These are phyloP conservation scores for Allantophomopsis lycopodina DNA, from an alignment of 2,329 filamentous ascomycete genomes.

Conservation along the genomic window DNA sequence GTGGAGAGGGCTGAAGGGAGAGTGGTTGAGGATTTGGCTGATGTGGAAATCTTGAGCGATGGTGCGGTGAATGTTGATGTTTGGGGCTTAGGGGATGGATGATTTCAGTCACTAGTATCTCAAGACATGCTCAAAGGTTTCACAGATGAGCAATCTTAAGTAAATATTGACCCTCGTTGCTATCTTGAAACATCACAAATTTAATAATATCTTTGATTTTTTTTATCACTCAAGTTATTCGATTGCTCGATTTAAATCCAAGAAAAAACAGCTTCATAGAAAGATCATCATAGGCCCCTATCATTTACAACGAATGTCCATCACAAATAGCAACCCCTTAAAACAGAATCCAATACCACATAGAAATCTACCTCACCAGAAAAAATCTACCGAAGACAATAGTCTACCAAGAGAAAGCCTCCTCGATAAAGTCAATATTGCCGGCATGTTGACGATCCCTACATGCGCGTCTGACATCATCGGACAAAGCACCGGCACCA, in stretches of 20 bases:
- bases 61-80: constrained; percentile 15
- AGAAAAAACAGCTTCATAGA: neutral
- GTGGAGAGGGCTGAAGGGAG: constrained; percentile 59
- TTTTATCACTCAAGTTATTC: too few relatives aligned
- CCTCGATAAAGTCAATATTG: constrained; percentile 66
- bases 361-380: too few relatives aligned
- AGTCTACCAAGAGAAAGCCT: constrained; percentile 54
- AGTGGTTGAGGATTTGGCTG: constrained; percentile 30
- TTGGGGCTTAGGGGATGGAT: constrained; percentile 17
- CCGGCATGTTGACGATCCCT: constrained; percentile 48
- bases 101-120: neutral
- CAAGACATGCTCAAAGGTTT: too few relatives aligned
- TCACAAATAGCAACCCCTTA: neutral
- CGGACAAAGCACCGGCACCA: constrained; percentile 59
- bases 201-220: too few relatives aligned
- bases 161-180: too few relatives aligned
- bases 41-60: constrained; percentile 32
- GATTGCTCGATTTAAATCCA: too few relatives aligned
- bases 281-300: constrained; percentile 1
- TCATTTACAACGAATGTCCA: constrained; percentile 7
- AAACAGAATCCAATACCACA: too few relatives aligned
- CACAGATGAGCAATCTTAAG: too few relatives aligned
- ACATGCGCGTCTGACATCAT: constrained; percentile 59
- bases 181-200: too few relatives aligned
- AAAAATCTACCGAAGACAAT: too few relatives aligned